Evolutionary conservation across 1,284 basidiomycete species (phyloP).

Genomic region (Tausonia pullulans): DNA sequence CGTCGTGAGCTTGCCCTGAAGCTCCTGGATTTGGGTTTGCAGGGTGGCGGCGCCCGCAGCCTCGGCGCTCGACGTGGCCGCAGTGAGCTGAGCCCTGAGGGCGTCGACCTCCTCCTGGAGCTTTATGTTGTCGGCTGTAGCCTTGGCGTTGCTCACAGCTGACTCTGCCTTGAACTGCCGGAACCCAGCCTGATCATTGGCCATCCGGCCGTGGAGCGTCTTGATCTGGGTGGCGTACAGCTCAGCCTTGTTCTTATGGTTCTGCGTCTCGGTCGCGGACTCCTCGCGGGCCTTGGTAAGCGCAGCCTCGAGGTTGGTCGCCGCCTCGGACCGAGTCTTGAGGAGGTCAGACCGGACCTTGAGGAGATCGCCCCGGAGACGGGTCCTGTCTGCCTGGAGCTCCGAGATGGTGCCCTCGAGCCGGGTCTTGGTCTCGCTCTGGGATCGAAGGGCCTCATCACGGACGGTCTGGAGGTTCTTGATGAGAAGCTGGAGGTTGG

Average conservation of each 20-base stretch:
- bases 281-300: background rate
- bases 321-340: background rate
- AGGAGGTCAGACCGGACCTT: background rate
- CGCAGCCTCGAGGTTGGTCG: background rate
- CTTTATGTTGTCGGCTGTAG: slow-evolving; percentile 26
- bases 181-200: slow-evolving; percentile 8
- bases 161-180: slow-evolving; percentile 21
- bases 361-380: background rate
- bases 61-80: slow-evolving; percentile 27
- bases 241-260: slow-evolving; percentile 18
- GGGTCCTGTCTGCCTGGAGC: background rate
- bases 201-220: slow-evolving; percentile 18
- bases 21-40: slow-evolving; percentile 9
- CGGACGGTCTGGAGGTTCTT: slow-evolving; percentile 52
- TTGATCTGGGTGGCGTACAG: slow-evolving; percentile 21
- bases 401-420: background rate
- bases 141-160: slow-evolving; percentile 22
- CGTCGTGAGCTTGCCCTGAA: slow-evolving; percentile 17
- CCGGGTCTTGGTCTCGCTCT: background rate
- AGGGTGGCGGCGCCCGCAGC: slow-evolving; percentile 8
- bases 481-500: slow-evolving; percentile 71
- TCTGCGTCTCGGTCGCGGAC: background rate
- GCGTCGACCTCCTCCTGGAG: slow-evolving; percentile 25
- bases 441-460: slow-evolving; percentile 45
- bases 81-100: slow-evolving; percentile 24